Evolutionary conservation across 2,329 filamentous ascomycete genomes (phyloP).

Genomic region (Scedosporium boydii): DNA sequence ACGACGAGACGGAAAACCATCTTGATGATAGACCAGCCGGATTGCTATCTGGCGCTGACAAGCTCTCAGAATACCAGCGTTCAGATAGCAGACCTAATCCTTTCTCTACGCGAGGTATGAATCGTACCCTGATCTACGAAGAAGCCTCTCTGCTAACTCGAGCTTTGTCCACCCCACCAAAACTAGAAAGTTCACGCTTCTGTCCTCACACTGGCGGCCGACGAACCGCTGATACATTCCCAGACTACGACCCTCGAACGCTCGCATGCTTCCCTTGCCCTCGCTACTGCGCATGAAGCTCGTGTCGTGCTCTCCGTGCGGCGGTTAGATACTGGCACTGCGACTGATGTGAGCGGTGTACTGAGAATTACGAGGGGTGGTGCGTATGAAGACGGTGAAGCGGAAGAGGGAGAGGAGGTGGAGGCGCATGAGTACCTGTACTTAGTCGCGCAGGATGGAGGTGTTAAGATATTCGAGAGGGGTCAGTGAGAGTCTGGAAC

Average conservation of each 20-base stretch:
- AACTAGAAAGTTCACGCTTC: slow-evolving; percentile 52
- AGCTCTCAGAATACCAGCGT: slow-evolving; percentile 26
- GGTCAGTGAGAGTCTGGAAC: slow-evolving; percentile 29
- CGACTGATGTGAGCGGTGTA: slow-evolving; percentile 84
- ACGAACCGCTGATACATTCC: slow-evolving; percentile 57
- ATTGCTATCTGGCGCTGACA: slow-evolving; percentile 50
- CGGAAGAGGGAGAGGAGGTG: slow-evolving; percentile 16
- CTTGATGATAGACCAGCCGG: slow-evolving; percentile 58
- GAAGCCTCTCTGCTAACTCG: neutral
- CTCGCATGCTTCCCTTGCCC: slow-evolving; percentile 60
- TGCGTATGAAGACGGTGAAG: slow-evolving; percentile 9
- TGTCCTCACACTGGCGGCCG: slow-evolving; percentile 61
- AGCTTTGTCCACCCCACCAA: neutral
- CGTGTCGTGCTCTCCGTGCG: slow-evolving; percentile 62
- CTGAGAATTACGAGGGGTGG: slow-evolving; percentile 60
- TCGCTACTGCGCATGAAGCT: slow-evolving; percentile 67
- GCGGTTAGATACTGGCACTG: slow-evolving; percentile 76
- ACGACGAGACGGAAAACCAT: slow-evolving; percentile 31
- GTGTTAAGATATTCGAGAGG: slow-evolving; percentile 75
- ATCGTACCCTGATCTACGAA: neutral
- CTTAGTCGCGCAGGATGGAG: slow-evolving; percentile 68
- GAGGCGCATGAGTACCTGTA: slow-evolving; percentile 70
- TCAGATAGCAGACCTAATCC: slow-evolving; percentile 44
- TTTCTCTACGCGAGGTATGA: slow-evolving; percentile 54
- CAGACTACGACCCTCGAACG: slow-evolving; percentile 58